Base-by-base conservation (phyloP, 371 early-diverging fungal species). In the Lichtheimia hyalospora region DNA sequence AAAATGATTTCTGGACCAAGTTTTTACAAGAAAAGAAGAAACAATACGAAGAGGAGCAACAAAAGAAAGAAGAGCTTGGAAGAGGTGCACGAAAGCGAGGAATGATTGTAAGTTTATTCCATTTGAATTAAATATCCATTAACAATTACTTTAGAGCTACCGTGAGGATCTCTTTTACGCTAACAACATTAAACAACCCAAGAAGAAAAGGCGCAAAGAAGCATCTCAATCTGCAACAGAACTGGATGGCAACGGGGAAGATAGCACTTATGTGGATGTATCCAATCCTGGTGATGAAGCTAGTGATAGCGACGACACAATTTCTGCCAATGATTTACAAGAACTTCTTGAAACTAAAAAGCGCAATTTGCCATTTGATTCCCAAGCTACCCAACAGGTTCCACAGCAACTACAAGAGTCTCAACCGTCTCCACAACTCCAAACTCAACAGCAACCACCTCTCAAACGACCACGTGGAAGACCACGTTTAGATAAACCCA, bases 1-100 rank as follows among this genome's bases (percentile, higher is more conserved):
- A 68, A 16, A 64, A 54, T 16, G 74, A 84, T 53, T 80, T 85
- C 52, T 85, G 85, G 84, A 64, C 60, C 21, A 77, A 69, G 24
- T 70, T 74, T 43, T 49, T 82, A 23, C 50, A 63, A 16, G 43
- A 74, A 14, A 66, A 73, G 40, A 58, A 59, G 12, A 56, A 62
- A 28, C 61, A 69, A 25, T 14, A 18, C 4, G 62, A 64, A 41
- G 63, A 64, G 10, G 43, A 49, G 18, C 10, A 63, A 3, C 25
- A n/a, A 41, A 14, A 62, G 10, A 61, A 48, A 15, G 42, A 51
- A 24, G 60, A 59, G 5, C 49, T 73, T 4, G 81, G 79, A 25
- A 58, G 79, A 56, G 78, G 77, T 21, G 71, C 71, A 18, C 64
- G 81, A 27, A 78, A 71, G 25, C 65, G 81, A 64, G 58, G 68